Evolutionary conservation across 257 asterid species (phyloP), one percentile per base, ranked within the genome.

Genomic region (Ligustrum vulgare): DNA sequence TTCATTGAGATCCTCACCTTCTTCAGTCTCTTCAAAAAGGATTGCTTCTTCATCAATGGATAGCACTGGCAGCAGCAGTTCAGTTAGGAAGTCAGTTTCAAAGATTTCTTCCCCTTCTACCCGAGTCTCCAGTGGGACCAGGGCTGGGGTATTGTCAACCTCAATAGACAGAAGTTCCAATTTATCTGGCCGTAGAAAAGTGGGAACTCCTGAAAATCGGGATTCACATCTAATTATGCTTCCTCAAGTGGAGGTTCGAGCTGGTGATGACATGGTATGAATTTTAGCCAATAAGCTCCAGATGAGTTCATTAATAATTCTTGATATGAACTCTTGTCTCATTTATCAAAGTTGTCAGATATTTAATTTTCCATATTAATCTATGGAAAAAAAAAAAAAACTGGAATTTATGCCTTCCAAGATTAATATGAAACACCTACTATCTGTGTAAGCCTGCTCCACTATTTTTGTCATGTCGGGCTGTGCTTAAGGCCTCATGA

Each of bases 181-280:
- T 84, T 79, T 87, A 70, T 74, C 87, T 75, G 89, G 87, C 45
- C 93, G 91, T 69, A 90, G 77, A 81, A 94, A 86, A 87, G 78
- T 81, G 45, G 95, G 90, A 49, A 86, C 93, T 80, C 94, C 92
- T 67, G 92, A 90, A 69, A 90, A 84, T 82, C 91, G 91, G 81
- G 97, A 89, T 84, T 89, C 97, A 23, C 96, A 94, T 60, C 87
- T 95, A 78, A 86, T 93, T 72, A 90, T 93, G 94, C 98, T 95
- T 79, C 99, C 99, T 72, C 90, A 93, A 67, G 97, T 95, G 80
- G 99, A 95, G 82, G 82, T 83, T 83, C 93, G 89, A 87, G 99
- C 94, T 84, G 84, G 97, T 28, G 97, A 95, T 80, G 96, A 93
- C 73, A 91, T 93, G 90, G 99, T 95, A 93, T 82, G 91, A 75